A percentile compares a stretch with the other conserved stretches of the same genome.
Evolutionary conservation across 192 early-diverging fungal genomes (phyloP).

Genomic region (Coemansia sp.): DNA sequence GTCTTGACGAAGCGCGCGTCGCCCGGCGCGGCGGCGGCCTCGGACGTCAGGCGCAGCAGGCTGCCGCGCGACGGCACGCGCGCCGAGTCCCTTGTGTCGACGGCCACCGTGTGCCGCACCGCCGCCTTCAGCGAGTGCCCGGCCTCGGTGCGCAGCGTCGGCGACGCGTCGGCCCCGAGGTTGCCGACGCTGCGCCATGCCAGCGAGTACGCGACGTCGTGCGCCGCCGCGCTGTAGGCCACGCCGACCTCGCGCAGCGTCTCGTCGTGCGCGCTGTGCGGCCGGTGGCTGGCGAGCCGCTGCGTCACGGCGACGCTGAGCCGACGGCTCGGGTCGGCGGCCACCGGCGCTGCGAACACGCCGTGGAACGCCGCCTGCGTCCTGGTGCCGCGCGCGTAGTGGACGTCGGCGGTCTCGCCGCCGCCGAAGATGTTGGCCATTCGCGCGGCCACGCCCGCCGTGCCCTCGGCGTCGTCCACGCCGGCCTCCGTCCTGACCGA

Average conservation of each 20-base stretch:
- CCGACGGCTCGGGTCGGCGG: slow-evolving; percentile 67
- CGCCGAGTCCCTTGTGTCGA: slow-evolving; percentile 76
- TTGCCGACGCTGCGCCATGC: slow-evolving; percentile 78
- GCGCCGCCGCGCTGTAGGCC: slow-evolving; percentile 37
- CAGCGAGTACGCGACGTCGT: slow-evolving; percentile 69
- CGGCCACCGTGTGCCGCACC: slow-evolving; percentile 62
- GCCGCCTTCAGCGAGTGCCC: slow-evolving; percentile 86
- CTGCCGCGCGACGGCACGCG: slow-evolving; percentile 76
- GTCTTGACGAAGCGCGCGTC: slow-evolving; percentile 73
- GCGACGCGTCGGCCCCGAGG: slow-evolving; percentile 44
- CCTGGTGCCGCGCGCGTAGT: slow-evolving; percentile 74
- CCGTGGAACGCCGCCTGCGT: slow-evolving; percentile 67
- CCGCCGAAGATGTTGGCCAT: slow-evolving; percentile 87
- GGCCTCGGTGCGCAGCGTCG: slow-evolving; percentile 71
- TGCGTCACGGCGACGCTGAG: slow-evolving; percentile 69
- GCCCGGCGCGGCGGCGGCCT: slow-evolving; percentile 78
- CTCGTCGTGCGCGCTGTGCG: slow-evolving; percentile 76
- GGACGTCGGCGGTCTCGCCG: slow-evolving; percentile 76
- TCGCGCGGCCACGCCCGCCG: slow-evolving; percentile 67
- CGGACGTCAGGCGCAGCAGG: slow-evolving; percentile 49
- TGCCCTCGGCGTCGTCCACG: slow-evolving; percentile 86
- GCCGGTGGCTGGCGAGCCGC: slow-evolving; percentile 61
- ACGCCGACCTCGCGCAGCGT: slow-evolving; percentile 60
- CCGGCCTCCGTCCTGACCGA: slow-evolving; percentile 86
- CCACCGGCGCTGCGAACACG: slow-evolving; percentile 64